Base-by-base conservation (phyloP, 192 early-diverging fungal genomes). In the Coemansia sp. region DNA sequence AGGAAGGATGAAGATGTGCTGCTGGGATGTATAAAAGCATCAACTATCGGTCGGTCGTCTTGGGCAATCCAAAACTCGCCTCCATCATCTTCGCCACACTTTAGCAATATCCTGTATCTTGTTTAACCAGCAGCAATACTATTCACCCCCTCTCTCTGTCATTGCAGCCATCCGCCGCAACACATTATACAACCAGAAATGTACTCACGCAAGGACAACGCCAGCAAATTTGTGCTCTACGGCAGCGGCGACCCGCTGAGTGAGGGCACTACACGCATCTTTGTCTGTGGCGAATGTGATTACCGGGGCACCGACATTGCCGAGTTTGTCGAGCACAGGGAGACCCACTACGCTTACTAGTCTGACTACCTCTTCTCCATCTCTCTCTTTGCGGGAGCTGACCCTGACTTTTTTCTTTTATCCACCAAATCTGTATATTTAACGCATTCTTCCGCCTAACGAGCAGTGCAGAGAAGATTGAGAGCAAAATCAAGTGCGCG, bases 291-390 rank as follows among this genome's bases (percentile, higher is more conserved):
- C 54, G 78, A 80, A 40, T 80, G 78, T 18, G 48, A 39, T 1
- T 80, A 66, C 65, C 57, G 36, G 6, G 67, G 73, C 65, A 49
- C 69, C 59, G 56, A 69, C 43, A 48, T 75, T 26, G 69, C 43
- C 16, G 78, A 72, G 36, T 80, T 75, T 74, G 63, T 75, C 41
- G 41, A 12, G 43, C 78, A 80, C 67, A 69, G 78, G 41, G 59
- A 75, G 15, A 12, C 16, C 19, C 78, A 80, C 69, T 41, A 63
- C 32, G 13, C 1, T 1, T 42, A 55, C 67, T 62, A 45, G 32
- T 0, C 16, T 41, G 39, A 8, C 51, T 10, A 65, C 45, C 39
- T 51, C 9, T 51, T 54, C 13, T 32, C 65, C 57, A 7, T 41
- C 3, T 42, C 15, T 42, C 18, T 46, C 21, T 47, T 36, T 37